phyloP scores from a whole-genome alignment of 257 asterid genomes.

The Solanum acaule region DNA sequence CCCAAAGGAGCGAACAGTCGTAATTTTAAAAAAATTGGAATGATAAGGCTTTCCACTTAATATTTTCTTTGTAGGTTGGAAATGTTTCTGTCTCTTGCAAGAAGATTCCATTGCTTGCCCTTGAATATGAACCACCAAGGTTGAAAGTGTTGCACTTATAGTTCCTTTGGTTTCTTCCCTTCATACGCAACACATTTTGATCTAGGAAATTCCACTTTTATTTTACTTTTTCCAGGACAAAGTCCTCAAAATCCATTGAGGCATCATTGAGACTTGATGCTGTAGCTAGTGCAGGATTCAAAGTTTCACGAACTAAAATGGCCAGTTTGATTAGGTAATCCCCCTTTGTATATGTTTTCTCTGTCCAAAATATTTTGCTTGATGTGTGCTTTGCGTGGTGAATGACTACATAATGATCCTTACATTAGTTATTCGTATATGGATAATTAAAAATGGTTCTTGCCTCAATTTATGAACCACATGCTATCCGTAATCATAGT shows the following conservation, averaged over 20 bases:
- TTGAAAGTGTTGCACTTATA: not conserved
- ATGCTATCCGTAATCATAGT: not conserved
- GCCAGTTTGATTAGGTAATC: conserved; percentile 65
- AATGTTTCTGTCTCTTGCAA: conserved; percentile 79
- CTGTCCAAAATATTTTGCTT: not conserved
- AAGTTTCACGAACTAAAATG: conserved; percentile 93
- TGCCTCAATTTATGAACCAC: not conserved
- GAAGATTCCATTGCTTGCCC: conserved; percentile 80
- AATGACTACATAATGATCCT: not conserved
- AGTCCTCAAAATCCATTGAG: conserved; percentile 60
- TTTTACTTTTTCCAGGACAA: conserved; percentile 40
- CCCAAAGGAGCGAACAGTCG: not conserved
- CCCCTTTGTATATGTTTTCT: not conserved
- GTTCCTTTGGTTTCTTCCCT: not conserved
- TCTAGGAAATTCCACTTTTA: not conserved
- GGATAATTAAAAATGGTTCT: not conserved
- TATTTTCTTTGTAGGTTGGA: conserved; percentile 54
- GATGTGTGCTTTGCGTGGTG: not conserved
- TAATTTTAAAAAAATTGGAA: not conserved
- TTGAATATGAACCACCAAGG: conserved; percentile 97
- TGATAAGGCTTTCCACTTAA: not conserved
- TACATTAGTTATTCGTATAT: not conserved
- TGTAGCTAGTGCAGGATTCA: conserved; percentile 91
- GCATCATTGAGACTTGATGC: conserved; percentile 87
- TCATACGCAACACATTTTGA: not conserved